A percentile compares a stretch with the other conserved stretches of the same genome.
phyloP scores from a whole-genome alignment of 2,329 filamentous ascomycete species.

The Alternaria dauci region DNA sequence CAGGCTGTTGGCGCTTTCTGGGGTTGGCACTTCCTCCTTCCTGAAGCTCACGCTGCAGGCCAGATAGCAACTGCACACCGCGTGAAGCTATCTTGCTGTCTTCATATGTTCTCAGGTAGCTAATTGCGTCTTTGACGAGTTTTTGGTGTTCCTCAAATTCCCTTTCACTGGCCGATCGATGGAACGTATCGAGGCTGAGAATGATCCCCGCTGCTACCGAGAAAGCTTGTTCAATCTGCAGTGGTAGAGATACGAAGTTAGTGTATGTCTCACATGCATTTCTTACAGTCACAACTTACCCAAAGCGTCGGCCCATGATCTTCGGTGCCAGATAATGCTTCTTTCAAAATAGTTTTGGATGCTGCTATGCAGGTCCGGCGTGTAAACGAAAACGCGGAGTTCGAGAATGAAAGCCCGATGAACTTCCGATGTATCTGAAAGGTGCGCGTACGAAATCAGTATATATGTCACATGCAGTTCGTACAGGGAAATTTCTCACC shows the following conservation, averaged over 20 bases:
- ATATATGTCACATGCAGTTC: background rate
- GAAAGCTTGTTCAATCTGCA: slow-evolving; percentile 51
- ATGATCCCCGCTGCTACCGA: slow-evolving; percentile 53
- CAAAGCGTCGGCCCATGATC: slow-evolving; percentile 50
- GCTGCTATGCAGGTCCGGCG: slow-evolving; percentile 53
- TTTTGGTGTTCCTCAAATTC: slow-evolving; percentile 19
- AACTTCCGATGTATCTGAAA: slow-evolving; percentile 51
- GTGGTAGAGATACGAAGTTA: no score
- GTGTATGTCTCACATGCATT: no score
- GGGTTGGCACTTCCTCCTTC: background rate
- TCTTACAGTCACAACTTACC: slow-evolving; percentile 8
- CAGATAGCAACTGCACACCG: slow-evolving; percentile 20
- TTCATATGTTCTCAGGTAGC: slow-evolving; percentile 21
- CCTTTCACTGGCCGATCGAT: slow-evolving; percentile 29
- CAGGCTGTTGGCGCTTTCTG: slow-evolving; percentile 14
- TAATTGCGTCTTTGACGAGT: slow-evolving; percentile 18
- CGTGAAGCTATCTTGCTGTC: slow-evolving; percentile 22
- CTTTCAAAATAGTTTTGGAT: slow-evolving; percentile 52
- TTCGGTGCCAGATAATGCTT: slow-evolving; percentile 42
- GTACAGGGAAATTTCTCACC: slow-evolving; percentile 15
- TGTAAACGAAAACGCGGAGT: slow-evolving; percentile 50
- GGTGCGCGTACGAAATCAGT: background rate
- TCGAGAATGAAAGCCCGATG: slow-evolving; percentile 50
- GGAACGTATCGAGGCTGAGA: slow-evolving; percentile 51
- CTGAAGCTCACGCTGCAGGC: slow-evolving; percentile 17